Conservation (phyloP, 2,329 filamentous ascomycete genomes). For the Chrysosporium queenslandicum region DNA sequence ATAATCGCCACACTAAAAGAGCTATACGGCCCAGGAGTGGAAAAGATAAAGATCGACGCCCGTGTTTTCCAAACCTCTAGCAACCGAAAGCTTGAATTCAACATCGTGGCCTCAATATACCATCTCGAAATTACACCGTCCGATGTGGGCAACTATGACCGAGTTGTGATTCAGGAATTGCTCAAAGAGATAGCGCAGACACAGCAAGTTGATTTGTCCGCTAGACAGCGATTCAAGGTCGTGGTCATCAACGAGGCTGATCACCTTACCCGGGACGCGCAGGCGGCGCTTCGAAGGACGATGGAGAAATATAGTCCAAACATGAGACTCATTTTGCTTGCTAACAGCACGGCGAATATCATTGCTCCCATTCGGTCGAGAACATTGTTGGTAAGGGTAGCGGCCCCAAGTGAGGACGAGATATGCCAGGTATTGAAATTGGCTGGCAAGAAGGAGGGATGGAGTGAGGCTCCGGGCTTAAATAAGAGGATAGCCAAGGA, state of each 20-base stretch:
- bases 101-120: constrained; percentile 93
- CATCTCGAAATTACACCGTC: constrained; percentile 97
- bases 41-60: constrained; percentile 99
- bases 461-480: constrained; percentile 63
- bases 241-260: constrained; percentile 99
- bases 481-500: constrained; percentile 80
- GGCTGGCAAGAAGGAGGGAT: constrained; percentile 70
- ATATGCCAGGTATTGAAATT: constrained; percentile 65
- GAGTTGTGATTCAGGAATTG: constrained; percentile 89
- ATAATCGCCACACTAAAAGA: constrained; percentile 93
- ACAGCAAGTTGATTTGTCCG: constrained; percentile 90
- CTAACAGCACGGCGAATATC: constrained; percentile 95
- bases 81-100: constrained; percentile 98
- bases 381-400: constrained; percentile 81
- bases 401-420: constrained; percentile 74
- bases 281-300: constrained; percentile 84
- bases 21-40: constrained; percentile 89
- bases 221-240: constrained; percentile 91
- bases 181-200: constrained; percentile 97
- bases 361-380: constrained; percentile 95
- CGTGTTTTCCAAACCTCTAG: constrained; percentile 90
- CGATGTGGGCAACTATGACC: constrained; percentile 91
- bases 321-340: constrained; percentile 77
- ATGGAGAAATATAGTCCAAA: constrained; percentile 99
- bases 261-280: constrained; percentile 83